Conservation (phyloP, 2,329 filamentous ascomycete genomes). For the Aspergillus sp. region DNA sequence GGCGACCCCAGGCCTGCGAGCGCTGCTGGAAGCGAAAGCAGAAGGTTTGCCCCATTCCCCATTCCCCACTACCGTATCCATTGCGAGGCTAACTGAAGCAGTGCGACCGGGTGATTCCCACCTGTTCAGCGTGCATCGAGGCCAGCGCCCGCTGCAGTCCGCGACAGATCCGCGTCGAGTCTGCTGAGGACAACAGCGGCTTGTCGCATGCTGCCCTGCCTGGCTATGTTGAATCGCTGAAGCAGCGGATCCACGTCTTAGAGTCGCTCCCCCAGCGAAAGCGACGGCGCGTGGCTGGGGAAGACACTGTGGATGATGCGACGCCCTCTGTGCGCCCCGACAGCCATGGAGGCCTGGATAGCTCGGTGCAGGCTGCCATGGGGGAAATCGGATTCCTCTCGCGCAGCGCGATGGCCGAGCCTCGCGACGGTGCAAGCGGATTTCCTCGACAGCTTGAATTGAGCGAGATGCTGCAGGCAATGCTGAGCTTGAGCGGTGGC, state of each 20-base stretch:
- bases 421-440: conserved; percentile 18
- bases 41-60: conserved; percentile 20
- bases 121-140: conserved; percentile 18
- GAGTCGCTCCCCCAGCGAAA: conserved; percentile 12
- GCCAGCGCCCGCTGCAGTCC: conserved; percentile 12
- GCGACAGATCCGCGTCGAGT: conserved; percentile 15
- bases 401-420: conserved; percentile 33
- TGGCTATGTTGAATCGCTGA: conserved; percentile 21
- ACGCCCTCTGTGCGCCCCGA: not conserved
- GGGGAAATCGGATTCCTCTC: conserved; percentile 32
- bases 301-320: not conserved
- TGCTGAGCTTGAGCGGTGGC: conserved; percentile 15
- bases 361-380: conserved; percentile 26
- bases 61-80: not conserved
- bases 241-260: conserved; percentile 19
- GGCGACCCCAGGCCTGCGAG: conserved; percentile 27
- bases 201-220: conserved; percentile 22
- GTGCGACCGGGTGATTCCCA: conserved; percentile 22
- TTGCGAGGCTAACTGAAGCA: not conserved
- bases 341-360: not conserved
- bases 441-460: conserved; percentile 23
- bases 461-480: conserved; percentile 19
- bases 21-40: conserved; percentile 35
- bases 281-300: not conserved
- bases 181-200: conserved; percentile 14